These are phyloP conservation scores for Canavalia gladiata DNA, from an alignment of 306 rosid genomes.

Conservation along the genomic window DNA sequence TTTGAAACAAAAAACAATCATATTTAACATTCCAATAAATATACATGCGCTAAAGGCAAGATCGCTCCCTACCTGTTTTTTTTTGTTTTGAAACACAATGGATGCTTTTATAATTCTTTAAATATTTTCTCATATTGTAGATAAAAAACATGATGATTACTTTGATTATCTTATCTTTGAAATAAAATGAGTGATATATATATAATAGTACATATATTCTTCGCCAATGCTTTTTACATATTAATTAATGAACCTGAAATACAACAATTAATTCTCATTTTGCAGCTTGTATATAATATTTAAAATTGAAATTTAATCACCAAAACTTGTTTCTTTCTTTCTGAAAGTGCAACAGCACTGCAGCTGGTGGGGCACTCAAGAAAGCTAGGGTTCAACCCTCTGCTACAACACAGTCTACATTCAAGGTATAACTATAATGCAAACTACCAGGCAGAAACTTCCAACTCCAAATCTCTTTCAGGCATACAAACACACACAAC, in stretches of 20 bases:
- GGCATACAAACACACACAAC: conserved; percentile 44
- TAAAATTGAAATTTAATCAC: too few species aligned
- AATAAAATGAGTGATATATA: neutral
- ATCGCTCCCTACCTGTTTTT: neutral
- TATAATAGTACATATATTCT: neutral
- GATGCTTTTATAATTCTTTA: conserved; percentile 1
- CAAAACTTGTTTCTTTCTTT: conserved; percentile 5
- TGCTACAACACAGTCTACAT: conserved; percentile 71
- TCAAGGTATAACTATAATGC: conserved; percentile 73
- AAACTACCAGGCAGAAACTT: conserved; percentile 52
- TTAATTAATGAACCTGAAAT: neutral
- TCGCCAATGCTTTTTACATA: neutral
- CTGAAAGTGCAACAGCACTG: conserved; percentile 81
- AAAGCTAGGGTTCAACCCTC: conserved; percentile 96
- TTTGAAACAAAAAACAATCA: conserved; percentile 7
- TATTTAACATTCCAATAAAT: neutral
- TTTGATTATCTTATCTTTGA: conserved; percentile 20
- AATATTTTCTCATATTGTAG: neutral
- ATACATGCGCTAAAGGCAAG: neutral
- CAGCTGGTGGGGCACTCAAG: conserved; percentile 84
- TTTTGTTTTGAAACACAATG: conserved; percentile 23
- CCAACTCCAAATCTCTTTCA: conserved; percentile 54
- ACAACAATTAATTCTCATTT: neutral
- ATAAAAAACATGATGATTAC: neutral
- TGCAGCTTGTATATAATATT: neutral